These are phyloP conservation scores for Cornus florida DNA, from an alignment of 148 eudicot genomes.

Conservation along the genomic window DNA sequence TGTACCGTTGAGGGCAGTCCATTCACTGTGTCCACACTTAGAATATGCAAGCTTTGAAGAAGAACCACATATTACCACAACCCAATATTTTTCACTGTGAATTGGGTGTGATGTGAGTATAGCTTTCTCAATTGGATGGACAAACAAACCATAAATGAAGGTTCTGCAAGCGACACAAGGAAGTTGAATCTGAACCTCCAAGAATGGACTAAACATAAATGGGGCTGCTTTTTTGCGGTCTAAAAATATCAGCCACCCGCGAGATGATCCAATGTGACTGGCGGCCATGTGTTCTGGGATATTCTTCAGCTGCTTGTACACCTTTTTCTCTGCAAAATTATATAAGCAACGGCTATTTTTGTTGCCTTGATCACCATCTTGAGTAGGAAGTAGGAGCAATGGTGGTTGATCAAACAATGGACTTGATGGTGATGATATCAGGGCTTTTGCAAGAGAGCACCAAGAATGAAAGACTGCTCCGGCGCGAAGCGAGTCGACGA, in stretches of 20 bases:
- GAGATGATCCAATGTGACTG: neutral
- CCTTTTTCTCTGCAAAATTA: neutral
- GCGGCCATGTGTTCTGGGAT: neutral
- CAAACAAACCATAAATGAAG: too few species aligned
- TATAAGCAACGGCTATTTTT: neutral
- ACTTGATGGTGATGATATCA: neutral
- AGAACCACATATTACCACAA: neutral
- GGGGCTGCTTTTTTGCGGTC: neutral
- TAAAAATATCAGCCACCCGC: constrained; percentile 4
- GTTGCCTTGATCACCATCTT: neutral
- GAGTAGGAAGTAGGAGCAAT: neutral
- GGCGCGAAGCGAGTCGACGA: neutral
- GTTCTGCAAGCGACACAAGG: neutral
- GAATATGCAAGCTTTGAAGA: neutral
- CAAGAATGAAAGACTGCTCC: constrained; percentile 6
- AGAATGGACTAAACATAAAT: constrained; percentile 6
- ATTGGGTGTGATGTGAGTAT: constrained; percentile 5
- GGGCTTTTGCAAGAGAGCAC: constrained; percentile 4
- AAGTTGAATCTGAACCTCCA: neutral
- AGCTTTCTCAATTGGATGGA: neutral
- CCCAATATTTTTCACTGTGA: neutral
- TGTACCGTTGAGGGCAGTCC: neutral
- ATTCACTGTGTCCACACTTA: neutral
- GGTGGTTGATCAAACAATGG: constrained; percentile 2
- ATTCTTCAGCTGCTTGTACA: neutral